A percentile compares a stretch with the other conserved stretches of the same genome.
Evolutionary conservation across 2,329 filamentous ascomycete genomes (phyloP).

Genomic region (Bipolaris bicolor): DNA sequence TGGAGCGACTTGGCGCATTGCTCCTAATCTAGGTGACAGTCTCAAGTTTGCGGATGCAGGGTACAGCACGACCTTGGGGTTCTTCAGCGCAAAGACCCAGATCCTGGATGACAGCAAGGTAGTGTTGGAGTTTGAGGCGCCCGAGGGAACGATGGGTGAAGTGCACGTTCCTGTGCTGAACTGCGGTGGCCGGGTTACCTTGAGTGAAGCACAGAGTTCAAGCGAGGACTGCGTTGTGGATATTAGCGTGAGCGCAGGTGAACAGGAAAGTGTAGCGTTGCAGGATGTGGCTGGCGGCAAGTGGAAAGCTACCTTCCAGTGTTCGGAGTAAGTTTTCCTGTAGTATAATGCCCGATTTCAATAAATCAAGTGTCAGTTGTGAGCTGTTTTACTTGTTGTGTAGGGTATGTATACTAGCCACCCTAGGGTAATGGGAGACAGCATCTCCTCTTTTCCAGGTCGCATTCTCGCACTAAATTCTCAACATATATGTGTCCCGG

Average conservation of each 20-base stretch:
- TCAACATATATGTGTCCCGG: too few relatives aligned
- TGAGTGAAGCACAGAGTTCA: slow-evolving; percentile 26
- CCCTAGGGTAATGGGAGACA: background rate
- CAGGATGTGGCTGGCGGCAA: slow-evolving; percentile 29
- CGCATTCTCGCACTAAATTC: too few relatives aligned
- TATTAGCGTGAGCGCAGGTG: slow-evolving; percentile 16
- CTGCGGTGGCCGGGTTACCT: slow-evolving; percentile 27
- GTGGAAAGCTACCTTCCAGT: slow-evolving; percentile 29
- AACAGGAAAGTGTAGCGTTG: slow-evolving; percentile 20
- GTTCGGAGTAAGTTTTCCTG: slow-evolving; percentile 5
- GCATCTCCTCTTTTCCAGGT: too few relatives aligned
- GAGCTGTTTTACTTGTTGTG: too few relatives aligned
- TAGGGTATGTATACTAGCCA: background rate
- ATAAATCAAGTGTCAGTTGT: background rate
- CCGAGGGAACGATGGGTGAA: slow-evolving; percentile 39
- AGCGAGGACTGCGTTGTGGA: slow-evolving; percentile 25
- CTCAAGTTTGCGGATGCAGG: slow-evolving; percentile 48
- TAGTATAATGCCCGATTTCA: too few relatives aligned
- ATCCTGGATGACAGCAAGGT: slow-evolving; percentile 21
- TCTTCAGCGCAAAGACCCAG: slow-evolving; percentile 44
- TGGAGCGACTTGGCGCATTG: slow-evolving; percentile 48
- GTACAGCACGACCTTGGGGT: slow-evolving; percentile 47
- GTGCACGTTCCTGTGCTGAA: slow-evolving; percentile 30
- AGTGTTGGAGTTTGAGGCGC: slow-evolving; percentile 37
- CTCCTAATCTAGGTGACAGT: slow-evolving; percentile 44